Conservation (phyloP, 1,139 yeast species). For the Diutina pseudorugosa region DNA sequence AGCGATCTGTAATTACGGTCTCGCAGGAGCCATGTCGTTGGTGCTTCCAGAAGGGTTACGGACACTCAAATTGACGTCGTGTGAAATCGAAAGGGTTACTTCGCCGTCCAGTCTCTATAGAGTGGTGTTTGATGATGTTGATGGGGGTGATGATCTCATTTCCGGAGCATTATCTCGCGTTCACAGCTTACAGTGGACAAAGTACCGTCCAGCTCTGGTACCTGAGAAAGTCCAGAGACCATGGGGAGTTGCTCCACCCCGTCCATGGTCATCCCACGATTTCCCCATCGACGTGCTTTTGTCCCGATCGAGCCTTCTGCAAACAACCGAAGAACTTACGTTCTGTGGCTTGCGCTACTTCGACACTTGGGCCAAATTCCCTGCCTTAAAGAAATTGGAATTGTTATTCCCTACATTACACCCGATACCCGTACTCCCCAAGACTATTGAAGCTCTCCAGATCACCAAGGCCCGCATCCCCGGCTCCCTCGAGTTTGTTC, state of each 20-base stretch:
- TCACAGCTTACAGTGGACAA: neutral
- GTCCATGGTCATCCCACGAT: slow-evolving; percentile 3
- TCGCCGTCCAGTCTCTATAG: neutral
- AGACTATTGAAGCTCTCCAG: neutral
- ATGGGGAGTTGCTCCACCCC: neutral
- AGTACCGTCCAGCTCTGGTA: neutral
- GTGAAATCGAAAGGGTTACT: neutral
- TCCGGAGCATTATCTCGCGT: neutral
- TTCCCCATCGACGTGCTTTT: slow-evolving; percentile 1
- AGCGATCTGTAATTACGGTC: neutral
- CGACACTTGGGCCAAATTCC: neutral
- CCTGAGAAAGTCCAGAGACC: neutral
- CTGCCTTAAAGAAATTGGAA: neutral
- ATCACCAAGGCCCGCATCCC: neutral
- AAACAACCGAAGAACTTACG: neutral
- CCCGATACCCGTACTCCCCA: neutral
- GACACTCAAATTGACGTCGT: neutral
- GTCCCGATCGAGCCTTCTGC: neutral
- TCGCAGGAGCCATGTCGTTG: neutral
- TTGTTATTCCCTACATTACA: neutral
- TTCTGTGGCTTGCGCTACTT: slow-evolving; percentile 1
- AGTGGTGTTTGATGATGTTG: slow-evolving; percentile 2
- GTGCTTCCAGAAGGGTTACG: neutral
- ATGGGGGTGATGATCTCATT: neutral
- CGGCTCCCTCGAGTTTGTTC: neutral